A percentile compares a stretch with the other conserved stretches of the same genome.
phyloP scores from a whole-genome alignment of 2,329 filamentous ascomycete species.

The Penicillium sp. region DNA sequence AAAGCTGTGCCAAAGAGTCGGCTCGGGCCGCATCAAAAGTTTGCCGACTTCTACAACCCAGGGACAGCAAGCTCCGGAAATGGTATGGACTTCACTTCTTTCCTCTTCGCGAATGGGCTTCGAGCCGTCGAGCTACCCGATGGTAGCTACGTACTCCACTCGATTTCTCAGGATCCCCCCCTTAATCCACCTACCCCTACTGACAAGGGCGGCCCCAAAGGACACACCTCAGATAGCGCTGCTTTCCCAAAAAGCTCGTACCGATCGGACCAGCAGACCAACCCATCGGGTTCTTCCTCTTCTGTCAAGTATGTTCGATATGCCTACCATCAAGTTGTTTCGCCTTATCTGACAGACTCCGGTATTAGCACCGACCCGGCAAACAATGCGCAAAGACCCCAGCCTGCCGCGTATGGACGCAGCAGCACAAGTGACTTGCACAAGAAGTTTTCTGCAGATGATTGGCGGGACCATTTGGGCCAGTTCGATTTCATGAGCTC shows the following conservation, averaged over 20 bases:
- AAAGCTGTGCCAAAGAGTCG: constrained; percentile 46
- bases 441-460: constrained; percentile 44
- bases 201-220: constrained; percentile 33
- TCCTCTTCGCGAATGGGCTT: constrained; percentile 4
- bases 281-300: constrained; percentile 10
- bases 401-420: constrained; percentile 31
- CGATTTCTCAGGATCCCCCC: not conserved
- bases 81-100: constrained; percentile 33
- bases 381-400: not conserved
- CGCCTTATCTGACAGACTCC: not conserved
- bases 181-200: constrained; percentile 11
- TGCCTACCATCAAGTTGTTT: not conserved
- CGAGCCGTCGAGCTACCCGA: not conserved
- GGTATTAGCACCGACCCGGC: constrained; percentile 8
- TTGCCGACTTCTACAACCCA: constrained; percentile 27
- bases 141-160: not conserved
- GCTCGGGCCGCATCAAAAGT: constrained; percentile 33
- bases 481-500: constrained; percentile 40
- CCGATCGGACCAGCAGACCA: constrained; percentile 14
- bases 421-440: constrained; percentile 36
- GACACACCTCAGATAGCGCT: constrained; percentile 34
- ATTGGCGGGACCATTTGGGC: constrained; percentile 42
- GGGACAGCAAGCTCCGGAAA: constrained; percentile 26
- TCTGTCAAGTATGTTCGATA: constrained; percentile 17
- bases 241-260: constrained; percentile 25